A percentile compares a stretch with the other conserved stretches of the same genome.
Evolutionary conservation across 352 stramenopile species (phyloP).

Genomic region (Thraustochytrium sp.): DNA sequence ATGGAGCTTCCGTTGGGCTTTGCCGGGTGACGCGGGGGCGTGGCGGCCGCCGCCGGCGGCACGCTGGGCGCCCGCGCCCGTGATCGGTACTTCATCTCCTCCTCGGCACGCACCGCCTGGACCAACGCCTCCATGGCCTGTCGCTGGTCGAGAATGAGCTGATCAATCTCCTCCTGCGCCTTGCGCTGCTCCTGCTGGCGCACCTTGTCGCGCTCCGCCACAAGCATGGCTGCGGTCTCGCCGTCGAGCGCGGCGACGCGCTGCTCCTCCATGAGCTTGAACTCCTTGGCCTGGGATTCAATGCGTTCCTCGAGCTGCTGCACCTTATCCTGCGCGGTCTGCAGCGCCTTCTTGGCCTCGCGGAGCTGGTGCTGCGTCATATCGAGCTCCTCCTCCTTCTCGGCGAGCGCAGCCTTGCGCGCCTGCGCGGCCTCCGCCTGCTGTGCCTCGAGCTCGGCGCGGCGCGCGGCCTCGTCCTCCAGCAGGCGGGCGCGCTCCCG

Average conservation of each 20-base stretch:
- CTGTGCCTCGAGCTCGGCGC: neutral
- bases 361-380: neutral
- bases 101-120: constrained; percentile 10
- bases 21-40: neutral
- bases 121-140: constrained; percentile 30
- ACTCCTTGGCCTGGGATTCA: neutral
- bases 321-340: neutral
- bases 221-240: neutral
- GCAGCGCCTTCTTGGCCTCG: neutral
- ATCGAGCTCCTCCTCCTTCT: neutral
- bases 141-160: constrained; percentile 29
- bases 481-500: neutral
- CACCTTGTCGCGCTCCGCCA: constrained; percentile 14
- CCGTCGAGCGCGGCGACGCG: constrained; percentile 20
- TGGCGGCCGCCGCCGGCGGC: neutral
- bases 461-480: neutral
- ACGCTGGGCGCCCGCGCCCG: neutral
- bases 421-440: neutral
- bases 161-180: constrained; percentile 4
- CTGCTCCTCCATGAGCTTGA: neutral
- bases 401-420: neutral
- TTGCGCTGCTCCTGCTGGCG: constrained; percentile 25
- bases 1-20: neutral
- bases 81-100: constrained; percentile 22
- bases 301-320: neutral